A percentile compares a stretch with the other conserved stretches of the same genome.
phyloP scores from a whole-genome alignment of 2,329 filamentous ascomycete genomes.

The Alternaria novae-zelandiae region DNA sequence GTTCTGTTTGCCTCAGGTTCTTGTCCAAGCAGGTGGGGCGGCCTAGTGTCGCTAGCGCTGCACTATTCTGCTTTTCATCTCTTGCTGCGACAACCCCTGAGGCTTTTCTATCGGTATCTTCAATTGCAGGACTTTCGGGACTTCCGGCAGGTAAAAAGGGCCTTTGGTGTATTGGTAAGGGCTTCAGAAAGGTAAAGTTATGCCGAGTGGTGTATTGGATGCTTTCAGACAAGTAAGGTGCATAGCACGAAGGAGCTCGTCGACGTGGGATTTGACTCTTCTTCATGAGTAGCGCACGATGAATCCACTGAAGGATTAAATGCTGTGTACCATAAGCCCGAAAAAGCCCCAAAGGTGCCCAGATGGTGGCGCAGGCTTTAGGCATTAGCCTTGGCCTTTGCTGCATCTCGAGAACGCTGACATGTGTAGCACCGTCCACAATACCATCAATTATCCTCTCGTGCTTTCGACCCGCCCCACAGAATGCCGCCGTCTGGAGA shows the following conservation, averaged over 20 bases:
- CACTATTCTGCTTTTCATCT: not conserved
- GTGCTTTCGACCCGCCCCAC: not conserved
- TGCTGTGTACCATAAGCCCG: not conserved
- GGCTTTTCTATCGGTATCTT: not conserved
- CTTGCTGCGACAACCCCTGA: not conserved
- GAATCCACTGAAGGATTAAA: not conserved
- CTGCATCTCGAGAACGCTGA: not conserved
- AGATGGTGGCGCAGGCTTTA: not conserved
- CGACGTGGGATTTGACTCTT: not conserved
- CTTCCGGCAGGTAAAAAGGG: not conserved
- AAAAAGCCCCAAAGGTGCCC: not conserved
- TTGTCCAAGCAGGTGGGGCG: not conserved
- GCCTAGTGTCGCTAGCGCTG: not conserved
- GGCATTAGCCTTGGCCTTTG: not conserved
- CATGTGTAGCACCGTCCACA: not conserved
- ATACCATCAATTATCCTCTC: not conserved
- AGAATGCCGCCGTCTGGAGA: not conserved
- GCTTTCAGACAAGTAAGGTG: not conserved
- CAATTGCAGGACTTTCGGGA: not conserved
- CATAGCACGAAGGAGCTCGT: not conserved
- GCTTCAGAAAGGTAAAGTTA: not conserved
- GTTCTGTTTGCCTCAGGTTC: slow-evolving; percentile 3
- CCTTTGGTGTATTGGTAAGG: not conserved
- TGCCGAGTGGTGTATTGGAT: not conserved
- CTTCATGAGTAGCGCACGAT: not conserved